Evolutionary conservation across 148 eudicot genomes (phyloP).

Genomic region (Arbutus unedo): DNA sequence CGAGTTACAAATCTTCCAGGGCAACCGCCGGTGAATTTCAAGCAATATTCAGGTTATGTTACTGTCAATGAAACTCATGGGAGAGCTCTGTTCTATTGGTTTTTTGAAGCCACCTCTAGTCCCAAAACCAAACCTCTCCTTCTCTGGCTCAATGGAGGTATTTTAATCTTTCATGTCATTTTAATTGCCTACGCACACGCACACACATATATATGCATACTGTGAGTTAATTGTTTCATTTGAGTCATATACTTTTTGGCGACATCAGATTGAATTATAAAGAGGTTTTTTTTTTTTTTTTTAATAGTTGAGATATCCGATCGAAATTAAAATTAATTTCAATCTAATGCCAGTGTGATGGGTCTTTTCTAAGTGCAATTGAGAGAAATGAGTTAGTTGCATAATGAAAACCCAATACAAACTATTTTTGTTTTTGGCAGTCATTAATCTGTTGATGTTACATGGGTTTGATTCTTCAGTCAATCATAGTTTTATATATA

Average conservation of each 20-base stretch:
- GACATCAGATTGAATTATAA: too few relatives aligned
- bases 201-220: neutral
- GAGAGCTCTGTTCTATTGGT: slow-evolving; percentile 92
- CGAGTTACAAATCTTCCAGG: slow-evolving; percentile 62
- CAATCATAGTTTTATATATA: too few relatives aligned
- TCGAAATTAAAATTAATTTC: neutral
- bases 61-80: slow-evolving; percentile 83
- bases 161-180: neutral
- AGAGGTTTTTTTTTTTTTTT: neutral
- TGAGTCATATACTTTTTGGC: too few relatives aligned
- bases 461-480: too few relatives aligned
- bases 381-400: too few relatives aligned
- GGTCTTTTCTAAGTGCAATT: too few relatives aligned
- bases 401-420: too few relatives aligned
- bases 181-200: neutral
- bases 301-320: neutral
- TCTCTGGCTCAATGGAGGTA: slow-evolving; percentile 98
- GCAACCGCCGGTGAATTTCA: slow-evolving; percentile 69
- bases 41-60: slow-evolving; percentile 82
- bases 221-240: neutral
- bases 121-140: slow-evolving; percentile 64
- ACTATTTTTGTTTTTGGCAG: too few relatives aligned
- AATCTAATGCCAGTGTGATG: too few relatives aligned
- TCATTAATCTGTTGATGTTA: too few relatives aligned
- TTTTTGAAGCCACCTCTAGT: slow-evolving; percentile 58